These are phyloP conservation scores for Kuraishia molischiana DNA, from an alignment of 805 yeast genomes.

Conservation along the genomic window DNA sequence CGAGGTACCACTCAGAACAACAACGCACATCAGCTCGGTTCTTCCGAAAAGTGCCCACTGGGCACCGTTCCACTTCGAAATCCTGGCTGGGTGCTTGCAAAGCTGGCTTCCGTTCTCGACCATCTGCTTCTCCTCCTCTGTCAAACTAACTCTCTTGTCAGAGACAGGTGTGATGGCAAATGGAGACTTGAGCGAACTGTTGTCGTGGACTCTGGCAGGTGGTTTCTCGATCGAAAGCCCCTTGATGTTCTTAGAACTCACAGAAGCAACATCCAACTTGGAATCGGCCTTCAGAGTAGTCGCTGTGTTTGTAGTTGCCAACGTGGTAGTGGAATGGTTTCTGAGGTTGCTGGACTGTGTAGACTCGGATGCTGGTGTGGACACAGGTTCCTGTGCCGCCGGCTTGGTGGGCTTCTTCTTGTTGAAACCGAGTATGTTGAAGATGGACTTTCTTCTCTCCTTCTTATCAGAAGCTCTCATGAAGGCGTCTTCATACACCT, in stretches of 20 bases:
- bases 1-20: constrained; percentile 3
- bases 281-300: constrained; percentile 2
- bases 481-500: constrained; percentile 12
- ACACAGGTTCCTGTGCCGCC: not conserved
- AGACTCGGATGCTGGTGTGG: not conserved
- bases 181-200: constrained; percentile 4
- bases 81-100: constrained; percentile 12
- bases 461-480: constrained; percentile 4
- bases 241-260: not conserved
- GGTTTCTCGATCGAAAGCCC: not conserved
- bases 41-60: constrained; percentile 17
- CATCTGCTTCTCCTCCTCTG: not conserved
- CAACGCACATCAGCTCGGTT: constrained; percentile 2
- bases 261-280: not conserved
- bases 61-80: constrained; percentile 15
- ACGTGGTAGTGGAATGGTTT: constrained; percentile 2
- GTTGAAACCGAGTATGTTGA: constrained; percentile 12
- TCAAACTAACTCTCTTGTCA: constrained; percentile 2
- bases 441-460: constrained; percentile 16
- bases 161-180: constrained; percentile 4
- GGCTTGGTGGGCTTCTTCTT: constrained; percentile 1
- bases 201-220: not conserved
- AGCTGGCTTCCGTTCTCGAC: constrained; percentile 4
- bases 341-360: not conserved
- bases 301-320: constrained; percentile 2